These are phyloP conservation scores for Trichoderma endophyticum DNA, from an alignment of 2,329 filamentous ascomycete genomes.

Conservation along the genomic window DNA sequence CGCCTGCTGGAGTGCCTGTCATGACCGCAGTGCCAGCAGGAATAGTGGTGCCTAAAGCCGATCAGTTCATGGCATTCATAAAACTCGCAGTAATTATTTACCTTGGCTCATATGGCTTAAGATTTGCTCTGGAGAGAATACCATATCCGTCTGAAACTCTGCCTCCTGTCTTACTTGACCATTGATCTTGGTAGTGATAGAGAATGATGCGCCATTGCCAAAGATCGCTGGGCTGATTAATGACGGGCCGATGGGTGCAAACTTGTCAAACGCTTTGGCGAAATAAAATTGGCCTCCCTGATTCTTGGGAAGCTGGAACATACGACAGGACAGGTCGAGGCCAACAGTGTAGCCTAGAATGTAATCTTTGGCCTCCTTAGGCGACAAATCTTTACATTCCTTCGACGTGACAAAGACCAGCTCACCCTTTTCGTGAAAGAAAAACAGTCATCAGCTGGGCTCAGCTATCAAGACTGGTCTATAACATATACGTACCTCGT, in stretches of 20 bases:
- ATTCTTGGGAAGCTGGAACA: slow-evolving; percentile 45
- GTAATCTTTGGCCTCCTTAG: slow-evolving; percentile 42
- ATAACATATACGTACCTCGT: background rate
- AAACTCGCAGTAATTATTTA: background rate
- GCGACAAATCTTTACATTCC: background rate
- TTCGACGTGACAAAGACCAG: background rate
- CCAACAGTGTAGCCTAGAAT: slow-evolving; percentile 56
- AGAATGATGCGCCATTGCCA: background rate
- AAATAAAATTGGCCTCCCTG: slow-evolving; percentile 45
- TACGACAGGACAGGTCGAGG: slow-evolving; percentile 51
- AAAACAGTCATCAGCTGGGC: background rate
- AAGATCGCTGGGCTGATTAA: slow-evolving; percentile 15
- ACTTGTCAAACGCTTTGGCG: slow-evolving; percentile 50
- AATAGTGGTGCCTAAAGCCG: slow-evolving; percentile 23
- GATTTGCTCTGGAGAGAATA: background rate
- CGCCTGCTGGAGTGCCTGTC: slow-evolving; percentile 46
- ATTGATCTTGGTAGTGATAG: background rate
- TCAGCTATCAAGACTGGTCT: background rate
- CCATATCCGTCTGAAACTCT: background rate
- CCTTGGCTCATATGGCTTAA: background rate
- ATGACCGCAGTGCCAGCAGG: slow-evolving; percentile 45
- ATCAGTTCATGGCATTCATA: background rate
- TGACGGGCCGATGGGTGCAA: slow-evolving; percentile 49
- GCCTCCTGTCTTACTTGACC: background rate
- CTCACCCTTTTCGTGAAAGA: background rate